phyloP scores from a whole-genome alignment of 2,329 filamentous ascomycete genomes.

The Periconia sp. region DNA sequence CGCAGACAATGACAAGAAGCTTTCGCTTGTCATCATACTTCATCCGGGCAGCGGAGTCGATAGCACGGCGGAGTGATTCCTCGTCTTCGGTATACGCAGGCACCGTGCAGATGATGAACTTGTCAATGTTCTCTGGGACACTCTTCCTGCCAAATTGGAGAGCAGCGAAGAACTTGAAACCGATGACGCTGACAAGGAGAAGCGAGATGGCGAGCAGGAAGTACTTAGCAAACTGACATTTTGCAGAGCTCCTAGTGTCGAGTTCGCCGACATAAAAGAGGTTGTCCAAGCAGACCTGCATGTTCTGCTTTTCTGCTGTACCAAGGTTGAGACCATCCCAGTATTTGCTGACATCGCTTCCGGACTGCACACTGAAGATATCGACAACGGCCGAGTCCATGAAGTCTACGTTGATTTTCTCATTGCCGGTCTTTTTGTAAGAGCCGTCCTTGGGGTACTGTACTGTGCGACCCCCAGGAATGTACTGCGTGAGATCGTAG shows the following conservation, averaged over 20 bases:
- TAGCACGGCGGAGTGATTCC: conserved; percentile 93
- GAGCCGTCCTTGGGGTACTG: conserved; percentile 58
- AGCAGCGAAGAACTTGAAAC: conserved; percentile 96
- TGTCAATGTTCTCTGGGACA: conserved; percentile 93
- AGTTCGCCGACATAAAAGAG: conserved; percentile 92
- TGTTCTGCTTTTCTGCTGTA: conserved; percentile 63
- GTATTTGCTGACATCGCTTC: conserved; percentile 80
- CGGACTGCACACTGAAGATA: conserved; percentile 78
- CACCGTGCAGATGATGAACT: conserved; percentile 97
- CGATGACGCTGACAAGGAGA: conserved; percentile 79
- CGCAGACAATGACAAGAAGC: conserved; percentile 87
- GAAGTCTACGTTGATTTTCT: conserved; percentile 69
- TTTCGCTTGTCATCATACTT: conserved; percentile 98
- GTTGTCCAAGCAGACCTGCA: conserved; percentile 87
- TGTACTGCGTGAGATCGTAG: conserved; percentile 89
- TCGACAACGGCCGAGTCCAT: conserved; percentile 77
- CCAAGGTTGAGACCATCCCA: conserved; percentile 75
- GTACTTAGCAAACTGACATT: conserved; percentile 88
- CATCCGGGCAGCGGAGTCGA: conserved; percentile 95
- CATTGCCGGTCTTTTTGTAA: conserved; percentile 46
- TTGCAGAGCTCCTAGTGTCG: conserved; percentile 85
- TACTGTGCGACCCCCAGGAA: conserved; percentile 73
- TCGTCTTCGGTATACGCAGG: conserved; percentile 98
- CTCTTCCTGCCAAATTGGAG: conserved; percentile 93
- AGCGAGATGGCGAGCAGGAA: conserved; percentile 85